Percentiles rank a stretch among this genome's conserved stretches.
Evolutionary conservation across 2,329 filamentous ascomycete genomes (phyloP).

Genomic region (Curvularia lunata): DNA sequence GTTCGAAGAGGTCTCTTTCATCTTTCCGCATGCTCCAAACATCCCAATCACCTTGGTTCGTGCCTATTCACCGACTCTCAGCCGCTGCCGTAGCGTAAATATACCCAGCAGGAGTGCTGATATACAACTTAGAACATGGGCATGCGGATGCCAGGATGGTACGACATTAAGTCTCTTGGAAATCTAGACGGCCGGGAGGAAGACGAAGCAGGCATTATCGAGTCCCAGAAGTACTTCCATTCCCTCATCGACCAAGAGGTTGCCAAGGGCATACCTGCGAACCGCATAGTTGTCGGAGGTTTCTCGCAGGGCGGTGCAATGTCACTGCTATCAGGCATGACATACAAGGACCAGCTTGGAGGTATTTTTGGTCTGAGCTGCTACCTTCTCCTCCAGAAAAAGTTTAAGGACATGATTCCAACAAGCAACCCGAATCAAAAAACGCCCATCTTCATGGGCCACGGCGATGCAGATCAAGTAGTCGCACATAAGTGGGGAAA

Average conservation of each 20-base stretch:
- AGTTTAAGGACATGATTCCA: conserved; percentile 59
- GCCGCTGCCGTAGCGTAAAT: not conserved
- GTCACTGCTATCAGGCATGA: conserved; percentile 80
- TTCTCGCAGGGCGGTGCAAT: conserved; percentile 90
- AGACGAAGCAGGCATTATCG: conserved; percentile 76
- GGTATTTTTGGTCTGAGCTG: conserved; percentile 86
- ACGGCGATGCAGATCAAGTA: conserved; percentile 79
- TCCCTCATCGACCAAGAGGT: conserved; percentile 80
- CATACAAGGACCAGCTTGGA: conserved; percentile 75
- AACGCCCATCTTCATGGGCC: conserved; percentile 87
- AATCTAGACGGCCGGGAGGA: conserved; percentile 57
- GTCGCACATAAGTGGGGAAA: conserved; percentile 73
- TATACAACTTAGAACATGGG: conserved; percentile 67
- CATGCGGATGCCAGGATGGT: conserved; percentile 86
- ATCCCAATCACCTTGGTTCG: conserved; percentile 85
- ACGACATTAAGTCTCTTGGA: conserved; percentile 68
- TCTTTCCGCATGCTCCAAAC: conserved; percentile 86
- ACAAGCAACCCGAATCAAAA: conserved; percentile 66
- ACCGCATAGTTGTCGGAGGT: conserved; percentile 84
- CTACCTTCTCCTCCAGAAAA: conserved; percentile 75
- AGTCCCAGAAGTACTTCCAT: conserved; percentile 77
- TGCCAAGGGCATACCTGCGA: conserved; percentile 77
- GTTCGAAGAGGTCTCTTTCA: conserved; percentile 89
- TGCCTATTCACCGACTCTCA: conserved; percentile 16
- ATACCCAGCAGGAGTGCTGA: conserved; percentile 3